Base-by-base conservation (phyloP, 139 green algal genomes). In the Monoraphidium neglectum region DNA sequence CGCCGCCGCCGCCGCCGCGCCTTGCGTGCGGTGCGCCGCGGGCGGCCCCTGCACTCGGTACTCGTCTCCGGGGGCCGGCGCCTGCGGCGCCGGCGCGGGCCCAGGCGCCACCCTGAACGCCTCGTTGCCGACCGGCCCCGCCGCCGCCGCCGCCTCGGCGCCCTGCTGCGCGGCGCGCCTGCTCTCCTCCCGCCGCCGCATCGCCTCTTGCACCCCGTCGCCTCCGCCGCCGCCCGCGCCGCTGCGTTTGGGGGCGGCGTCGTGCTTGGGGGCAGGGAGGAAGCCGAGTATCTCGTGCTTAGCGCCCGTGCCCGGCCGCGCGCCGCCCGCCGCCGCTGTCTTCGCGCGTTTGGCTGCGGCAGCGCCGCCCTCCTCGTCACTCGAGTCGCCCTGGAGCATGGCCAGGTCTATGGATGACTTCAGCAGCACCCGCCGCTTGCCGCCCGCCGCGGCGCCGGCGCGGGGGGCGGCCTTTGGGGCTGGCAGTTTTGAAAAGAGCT, bases 191-290 rank as follows among this genome's bases (percentile, higher is more conserved):
- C 57, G 26, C 46, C 1, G 15, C 47, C 26, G 66, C 37, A 36
- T 18, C 28, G 38, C 30, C 46, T 24, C 35, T 32, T 65, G 28
- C 68, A 43, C 23, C 24, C 54, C 68, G 64, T 47, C 71, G 75
- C 33, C 49, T 63, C 33, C 35, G 57, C 68, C 36, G 62, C 68
- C 21, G 54, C 40, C 60, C 37, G 24, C 30, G 69, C 6, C 49
- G 4, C 49, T 13, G 4, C 43, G 43, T 12, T 74, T 74, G 21
- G 53, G 53, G 1, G 13, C 51, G 8, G 51, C 43, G 2, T 64
- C 66, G n/a, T 88, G 75, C 57, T 91, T 92, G 30, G 90, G 90
- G 6, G 84, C 53, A 1, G 90, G 90, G 61, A 94, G 80, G 35
- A 89, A 84, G 66, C 88, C 83, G 24, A 86, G 72, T 13, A 90